Base-by-base conservation (phyloP, 768 basidiomycete genomes). In the Amanita exitialis region DNA sequence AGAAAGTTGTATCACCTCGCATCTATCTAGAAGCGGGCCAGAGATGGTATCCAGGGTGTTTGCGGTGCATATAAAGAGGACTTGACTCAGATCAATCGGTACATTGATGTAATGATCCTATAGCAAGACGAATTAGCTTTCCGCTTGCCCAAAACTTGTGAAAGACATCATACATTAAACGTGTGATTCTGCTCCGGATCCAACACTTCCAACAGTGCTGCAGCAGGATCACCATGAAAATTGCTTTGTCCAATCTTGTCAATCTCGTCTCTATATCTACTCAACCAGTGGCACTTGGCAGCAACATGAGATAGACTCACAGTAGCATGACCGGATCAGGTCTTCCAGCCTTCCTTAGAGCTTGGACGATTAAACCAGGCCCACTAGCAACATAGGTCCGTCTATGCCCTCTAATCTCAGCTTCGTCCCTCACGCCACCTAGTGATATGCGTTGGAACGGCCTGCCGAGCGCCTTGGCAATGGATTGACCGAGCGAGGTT, bases 361-460 rank as follows among this genome's bases (percentile, higher is more conserved):
- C 90, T 63, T 93, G 90, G 2, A 92, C 86, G 43, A 96, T 85
- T 47, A 86, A 64, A 3, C 89, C 89, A 0, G 89, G 89, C 0
- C 87, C 86, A 48, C 83, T 86, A 15, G 88, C 90, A n/a, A 92
- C 91, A 59, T 96, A 97, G 20, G 94, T 97, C 48, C 93, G 73
- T 47, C 72, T 58, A 52, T 74, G 74, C 15, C 74, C 74, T 48
- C 73, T 61, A 49, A 75, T 75, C 54, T 75, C 61, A 76, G 90
- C 93, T 64, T 97, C 94, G 59, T 97, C 93, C 2, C 93, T 76
- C 6, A 96, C 90, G 27, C 94, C 93, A 9, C 93, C 93, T 0
- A 96, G 75, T 1, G 90, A 86, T 55, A 96, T 93, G 9, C 93
- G 81, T 58, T 95, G 86, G 75, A 95, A 96, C 2, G 91, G 90